Evolutionary conservation across 805 yeast genomes (phyloP), one percentile per base, ranked within the genome.

Genomic region (Kurtzmaniella fragi): DNA sequence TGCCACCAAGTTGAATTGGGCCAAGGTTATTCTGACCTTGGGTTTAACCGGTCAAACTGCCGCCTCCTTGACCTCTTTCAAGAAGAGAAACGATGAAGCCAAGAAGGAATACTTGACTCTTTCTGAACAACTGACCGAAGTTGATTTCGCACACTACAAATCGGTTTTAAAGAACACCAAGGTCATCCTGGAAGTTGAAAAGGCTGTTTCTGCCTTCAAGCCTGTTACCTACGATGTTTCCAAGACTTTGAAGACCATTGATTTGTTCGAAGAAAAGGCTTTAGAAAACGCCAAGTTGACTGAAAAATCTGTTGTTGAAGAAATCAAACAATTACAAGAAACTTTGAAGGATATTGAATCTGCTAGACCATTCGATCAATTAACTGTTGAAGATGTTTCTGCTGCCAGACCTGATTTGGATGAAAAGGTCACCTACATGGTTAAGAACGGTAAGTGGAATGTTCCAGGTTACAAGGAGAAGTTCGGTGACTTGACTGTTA

Each of bases 1-100:
- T 51, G 80, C 91, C 57, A 73, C 84, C 59, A 91, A 89, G 73
- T 73, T 91, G 67, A 95, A 93, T 78, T 93, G 98, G 97, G 81
- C 93, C 59, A 83, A 84, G 71, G 81, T 93, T 62, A 78, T 86
- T 62, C 71, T 90, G 52, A 80, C 89, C 52, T 77, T 93, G 61
- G 96, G 96, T 44, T 77, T 93, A 61, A 80, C 96, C 45, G 99
- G 99, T 47, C 71, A 82, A 60, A 93, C 99, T 46, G 95, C 96
- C 44, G 61, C 85, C 39, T 79, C 95, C 32, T 74, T 93, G 64
- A 79, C 93, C 39, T 78, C 95, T 25, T 93, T 93, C 84, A 90
- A 90, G 73, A 91, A 93, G 86, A 87, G 99, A 79, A 84, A 89
- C 68, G 99, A 93, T 60, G 98, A 93, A 65, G 98, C 98, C 53